A percentile compares a stretch with the other conserved stretches of the same genome.
Evolutionary conservation across 2,329 filamentous ascomycete genomes (phyloP).

Genomic region (Sclerotinia spermophila): DNA sequence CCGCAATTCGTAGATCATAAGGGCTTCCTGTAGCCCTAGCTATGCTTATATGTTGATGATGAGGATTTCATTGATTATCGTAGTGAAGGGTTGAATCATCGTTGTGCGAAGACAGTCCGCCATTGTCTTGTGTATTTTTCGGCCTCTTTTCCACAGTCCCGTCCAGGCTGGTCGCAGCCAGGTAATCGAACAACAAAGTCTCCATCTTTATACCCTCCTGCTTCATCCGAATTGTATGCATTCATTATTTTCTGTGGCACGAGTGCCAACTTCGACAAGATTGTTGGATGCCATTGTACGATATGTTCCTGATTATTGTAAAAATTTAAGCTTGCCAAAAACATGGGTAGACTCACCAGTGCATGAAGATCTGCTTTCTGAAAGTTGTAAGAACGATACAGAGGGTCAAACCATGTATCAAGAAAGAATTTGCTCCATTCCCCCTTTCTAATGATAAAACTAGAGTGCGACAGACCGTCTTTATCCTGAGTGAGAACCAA

Average conservation of each 20-base stretch:
- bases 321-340: conserved; percentile 11
- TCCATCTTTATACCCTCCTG: conserved; percentile 72
- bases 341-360: conserved; percentile 55
- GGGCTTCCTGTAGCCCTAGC: conserved; percentile 21
- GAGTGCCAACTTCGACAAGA: conserved; percentile 83
- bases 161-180: conserved; percentile 56
- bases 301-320: conserved; percentile 66
- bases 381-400: conserved; percentile 94
- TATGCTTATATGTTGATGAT: conserved; percentile 21
- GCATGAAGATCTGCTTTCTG: conserved; percentile 92
- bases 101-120: conserved; percentile 34
- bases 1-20: conserved; percentile 33
- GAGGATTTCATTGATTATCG: conserved; percentile 21
- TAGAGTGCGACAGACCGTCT: conserved; percentile 71
- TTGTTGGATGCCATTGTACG: conserved; percentile 94
- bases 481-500: conserved; percentile 81
- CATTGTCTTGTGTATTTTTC: conserved; percentile 37
- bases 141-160: conserved; percentile 71
- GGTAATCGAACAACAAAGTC: conserved; percentile 80
- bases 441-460: conserved; percentile 75
- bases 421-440: conserved; percentile 92
- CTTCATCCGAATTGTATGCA: conserved; percentile 59
- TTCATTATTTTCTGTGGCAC: conserved; percentile 85
- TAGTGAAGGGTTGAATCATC: conserved; percentile 21
- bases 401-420: conserved; percentile 92